Percentiles rank a stretch among this genome's conserved stretches.
Evolutionary conservation across 768 basidiomycete species (phyloP).

Genomic region (Calvatia gigantea): DNA sequence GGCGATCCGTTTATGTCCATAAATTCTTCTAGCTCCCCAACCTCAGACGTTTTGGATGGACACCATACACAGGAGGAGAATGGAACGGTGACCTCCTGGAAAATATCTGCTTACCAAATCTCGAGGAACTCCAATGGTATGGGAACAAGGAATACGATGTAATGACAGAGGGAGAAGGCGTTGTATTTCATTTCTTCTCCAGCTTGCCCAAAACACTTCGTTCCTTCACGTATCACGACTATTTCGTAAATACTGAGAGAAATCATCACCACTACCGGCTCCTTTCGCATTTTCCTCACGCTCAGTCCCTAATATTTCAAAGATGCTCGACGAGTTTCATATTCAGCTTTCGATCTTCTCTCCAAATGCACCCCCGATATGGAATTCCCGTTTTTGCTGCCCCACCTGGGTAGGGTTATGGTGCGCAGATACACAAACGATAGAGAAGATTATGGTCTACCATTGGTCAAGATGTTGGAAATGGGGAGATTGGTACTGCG

Average conservation of each 20-base stretch:
- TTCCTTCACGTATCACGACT: background rate
- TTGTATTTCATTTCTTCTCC: background rate
- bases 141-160: no score
- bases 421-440: background rate
- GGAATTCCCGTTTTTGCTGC: background rate
- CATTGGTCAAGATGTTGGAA: background rate
- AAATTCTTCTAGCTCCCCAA: background rate
- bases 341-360: background rate
- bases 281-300: background rate
- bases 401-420: background rate
- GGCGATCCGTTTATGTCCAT: no score
- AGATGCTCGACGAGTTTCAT: background rate
- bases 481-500: background rate
- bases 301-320: background rate
- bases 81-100: background rate
- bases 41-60: background rate
- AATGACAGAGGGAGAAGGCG: background rate
- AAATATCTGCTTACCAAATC: background rate
- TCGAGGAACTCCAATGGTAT: background rate
- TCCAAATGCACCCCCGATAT: background rate
- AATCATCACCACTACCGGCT: background rate
- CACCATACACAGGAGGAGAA: background rate
- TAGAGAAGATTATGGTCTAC: background rate
- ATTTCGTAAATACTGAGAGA: background rate
- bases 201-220: background rate